phyloP scores from a whole-genome alignment of 441 rosid species.

The Macaranga tanarius region DNA sequence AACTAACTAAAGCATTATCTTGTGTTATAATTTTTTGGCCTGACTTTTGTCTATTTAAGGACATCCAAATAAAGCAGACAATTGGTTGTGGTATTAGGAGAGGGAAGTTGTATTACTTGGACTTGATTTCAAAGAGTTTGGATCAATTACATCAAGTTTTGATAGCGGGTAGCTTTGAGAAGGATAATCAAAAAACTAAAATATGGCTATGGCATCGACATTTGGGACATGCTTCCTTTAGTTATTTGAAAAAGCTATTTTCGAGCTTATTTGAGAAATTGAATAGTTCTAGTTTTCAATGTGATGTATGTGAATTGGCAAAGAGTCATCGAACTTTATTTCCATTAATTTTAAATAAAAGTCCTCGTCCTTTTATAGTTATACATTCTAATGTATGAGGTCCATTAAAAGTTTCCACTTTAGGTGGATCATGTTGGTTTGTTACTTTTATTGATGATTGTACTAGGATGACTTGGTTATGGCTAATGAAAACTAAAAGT shows the following conservation, averaged over 20 bases:
- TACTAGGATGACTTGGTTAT: not conserved
- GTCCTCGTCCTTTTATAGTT: not conserved
- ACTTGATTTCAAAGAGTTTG: not conserved
- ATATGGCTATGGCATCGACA: not conserved
- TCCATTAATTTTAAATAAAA: not conserved
- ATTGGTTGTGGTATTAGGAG: conserved; percentile 14
- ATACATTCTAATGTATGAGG: not conserved
- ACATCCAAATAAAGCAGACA: not conserved
- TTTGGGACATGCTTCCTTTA: not conserved
- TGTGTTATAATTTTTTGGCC: conserved; percentile 1
- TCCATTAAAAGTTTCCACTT: not conserved
- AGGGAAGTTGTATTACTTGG: conserved; percentile 5
- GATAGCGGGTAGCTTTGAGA: rapidly evolving
- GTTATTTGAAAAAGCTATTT: conserved; percentile 2
- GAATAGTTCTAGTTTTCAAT: not conserved
- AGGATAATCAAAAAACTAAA: not conserved
- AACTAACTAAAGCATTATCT: not conserved
- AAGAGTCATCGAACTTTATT: not conserved
- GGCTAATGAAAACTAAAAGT: not conserved
- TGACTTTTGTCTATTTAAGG: conserved; percentile 12
- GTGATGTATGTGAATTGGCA: conserved; percentile 8
- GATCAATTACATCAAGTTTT: not conserved
- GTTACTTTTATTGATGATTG: conserved; percentile 14
- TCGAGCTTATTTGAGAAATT: not conserved
- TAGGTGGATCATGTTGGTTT: not conserved